Conservation (phyloP, 2,329 filamentous ascomycete species). For the Ilyonectria sp. region DNA sequence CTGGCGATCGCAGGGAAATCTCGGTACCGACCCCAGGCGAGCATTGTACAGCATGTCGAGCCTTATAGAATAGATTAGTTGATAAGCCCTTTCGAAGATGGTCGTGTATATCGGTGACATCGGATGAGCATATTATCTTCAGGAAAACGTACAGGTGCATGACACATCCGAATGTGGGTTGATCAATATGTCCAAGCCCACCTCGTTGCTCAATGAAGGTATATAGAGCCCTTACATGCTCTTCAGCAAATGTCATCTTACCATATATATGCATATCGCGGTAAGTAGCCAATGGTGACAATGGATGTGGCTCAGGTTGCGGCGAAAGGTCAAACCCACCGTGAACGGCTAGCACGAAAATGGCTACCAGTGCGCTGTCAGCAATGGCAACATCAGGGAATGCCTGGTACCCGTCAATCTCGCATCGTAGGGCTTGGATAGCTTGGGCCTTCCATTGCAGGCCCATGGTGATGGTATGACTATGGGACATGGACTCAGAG, state of each 20-base stretch:
- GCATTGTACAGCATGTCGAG: constrained; percentile 5
- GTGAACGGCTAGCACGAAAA: constrained; percentile 4
- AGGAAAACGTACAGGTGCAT: background rate
- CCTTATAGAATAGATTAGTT: background rate
- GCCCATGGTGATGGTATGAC: background rate
- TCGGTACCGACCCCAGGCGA: background rate
- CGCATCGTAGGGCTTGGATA: constrained; percentile 1
- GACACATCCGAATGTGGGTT: background rate
- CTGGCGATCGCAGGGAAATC: background rate
- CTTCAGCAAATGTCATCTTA: background rate
- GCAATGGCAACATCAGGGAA: background rate
- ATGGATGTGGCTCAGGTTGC: background rate
- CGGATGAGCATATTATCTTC: background rate
- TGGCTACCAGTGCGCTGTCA: background rate
- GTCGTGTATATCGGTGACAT: background rate
- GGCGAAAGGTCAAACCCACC: background rate
- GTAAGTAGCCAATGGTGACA: constrained; percentile 7
- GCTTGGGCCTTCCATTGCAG: constrained; percentile 3
- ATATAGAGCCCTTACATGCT: background rate
- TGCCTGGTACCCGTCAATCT: background rate
- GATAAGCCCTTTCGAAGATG: background rate
- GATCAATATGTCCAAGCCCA: background rate
- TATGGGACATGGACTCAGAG: background rate
- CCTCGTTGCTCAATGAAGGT: background rate
- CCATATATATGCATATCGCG: constrained; percentile 8